Conservation (phyloP, 768 basidiomycete species). For the Tylopilus felleus region DNA sequence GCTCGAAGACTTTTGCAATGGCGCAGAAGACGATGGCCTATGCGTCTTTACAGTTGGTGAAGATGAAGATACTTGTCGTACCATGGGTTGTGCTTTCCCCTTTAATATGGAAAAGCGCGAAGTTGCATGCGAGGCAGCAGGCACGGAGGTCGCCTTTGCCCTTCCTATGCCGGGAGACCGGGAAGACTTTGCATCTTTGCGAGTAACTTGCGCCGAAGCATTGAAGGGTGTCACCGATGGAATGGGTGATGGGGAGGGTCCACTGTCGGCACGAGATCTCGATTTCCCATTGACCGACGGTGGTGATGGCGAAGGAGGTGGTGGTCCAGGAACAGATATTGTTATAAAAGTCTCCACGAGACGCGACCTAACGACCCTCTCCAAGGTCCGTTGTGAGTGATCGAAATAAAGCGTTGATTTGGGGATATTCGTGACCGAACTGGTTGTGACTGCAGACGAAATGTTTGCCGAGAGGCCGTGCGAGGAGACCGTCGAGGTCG, state of each 20-base stretch:
- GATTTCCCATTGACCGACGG: constrained; percentile 22
- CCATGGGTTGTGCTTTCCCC: constrained; percentile 14
- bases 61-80: constrained; percentile 20
- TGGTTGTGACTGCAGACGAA: constrained; percentile 1
- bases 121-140: constrained; percentile 2
- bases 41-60: constrained; percentile 20
- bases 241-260: constrained; percentile 13
- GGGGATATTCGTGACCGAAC: constrained; percentile 13
- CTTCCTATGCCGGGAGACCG: constrained; percentile 17
- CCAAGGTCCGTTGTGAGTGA: constrained; percentile 65
- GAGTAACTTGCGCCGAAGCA: constrained; percentile 4
- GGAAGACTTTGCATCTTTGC: constrained; percentile 12
- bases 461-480: constrained; percentile 9
- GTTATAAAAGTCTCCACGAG: constrained; percentile 77
- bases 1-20: constrained; percentile 24
- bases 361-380: constrained; percentile 68
- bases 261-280: constrained; percentile 27
- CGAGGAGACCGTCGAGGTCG: constrained; percentile 53
- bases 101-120: constrained; percentile 13
- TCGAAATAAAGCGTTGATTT: constrained; percentile 44
- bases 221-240: background rate
- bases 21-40: constrained; percentile 21
- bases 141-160: constrained; percentile 13
- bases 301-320: constrained; percentile 25
- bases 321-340: constrained; percentile 40